Conservation (phyloP, 495 filamentous ascomycete genomes). For the Podospora sp. region DNA sequence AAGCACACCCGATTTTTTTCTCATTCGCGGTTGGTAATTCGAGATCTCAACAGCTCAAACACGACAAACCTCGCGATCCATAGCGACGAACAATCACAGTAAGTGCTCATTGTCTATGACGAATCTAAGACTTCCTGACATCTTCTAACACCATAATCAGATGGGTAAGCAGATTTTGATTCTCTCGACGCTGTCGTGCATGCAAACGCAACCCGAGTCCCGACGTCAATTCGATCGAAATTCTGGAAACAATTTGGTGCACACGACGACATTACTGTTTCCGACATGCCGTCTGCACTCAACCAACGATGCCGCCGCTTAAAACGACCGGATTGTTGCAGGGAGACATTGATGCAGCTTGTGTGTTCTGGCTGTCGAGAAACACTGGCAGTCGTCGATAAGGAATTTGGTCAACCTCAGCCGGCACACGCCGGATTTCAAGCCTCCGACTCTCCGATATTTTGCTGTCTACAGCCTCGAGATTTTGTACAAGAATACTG, state of each 20-base stretch:
- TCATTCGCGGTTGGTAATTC: conserved; percentile 38
- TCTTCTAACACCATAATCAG: conserved; percentile 39
- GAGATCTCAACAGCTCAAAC: conserved; percentile 35
- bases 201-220: conserved; percentile 9
- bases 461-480: neutral
- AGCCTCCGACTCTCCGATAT: neutral
- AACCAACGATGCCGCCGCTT: neutral
- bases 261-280: neutral
- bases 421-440: neutral
- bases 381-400: neutral
- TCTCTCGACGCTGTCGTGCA: conserved; percentile 7
- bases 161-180: conserved; percentile 52
- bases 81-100: conserved; percentile 46
- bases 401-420: neutral
- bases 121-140: neutral
- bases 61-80: conserved; percentile 36
- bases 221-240: conserved; percentile 17
- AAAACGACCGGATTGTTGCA: neutral
- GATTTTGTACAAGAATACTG: conserved; percentile 11
- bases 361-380: neutral
- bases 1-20: conserved; percentile 42
- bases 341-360: neutral
- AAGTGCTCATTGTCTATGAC: conserved; percentile 30
- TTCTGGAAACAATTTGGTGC: neutral
- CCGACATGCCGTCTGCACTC: neutral